Evolutionary conservation across 768 basidiomycete species (phyloP).

Genomic region (Panaeolus papilionaceus): DNA sequence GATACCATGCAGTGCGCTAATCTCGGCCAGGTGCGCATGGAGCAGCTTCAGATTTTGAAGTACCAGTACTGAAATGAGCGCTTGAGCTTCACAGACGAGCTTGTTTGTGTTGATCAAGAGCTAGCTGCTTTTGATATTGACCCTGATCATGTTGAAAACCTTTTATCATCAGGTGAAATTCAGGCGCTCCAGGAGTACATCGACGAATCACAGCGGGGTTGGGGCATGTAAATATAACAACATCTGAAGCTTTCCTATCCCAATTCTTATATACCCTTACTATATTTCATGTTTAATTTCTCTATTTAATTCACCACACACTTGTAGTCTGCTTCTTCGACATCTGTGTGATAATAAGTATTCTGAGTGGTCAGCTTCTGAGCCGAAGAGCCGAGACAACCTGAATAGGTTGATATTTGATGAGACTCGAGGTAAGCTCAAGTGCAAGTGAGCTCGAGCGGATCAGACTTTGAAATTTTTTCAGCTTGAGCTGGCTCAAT

Average conservation of each 20-base stretch:
- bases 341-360: background rate
- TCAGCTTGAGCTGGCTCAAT: background rate
- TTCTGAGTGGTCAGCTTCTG: background rate
- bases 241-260: background rate
- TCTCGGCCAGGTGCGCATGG: conserved; percentile 12
- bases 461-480: background rate
- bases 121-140: too few species aligned
- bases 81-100: conserved; percentile 12
- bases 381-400: background rate
- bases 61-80: conserved; percentile 16
- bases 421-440: background rate
- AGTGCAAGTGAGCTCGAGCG: background rate
- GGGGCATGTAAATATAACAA: background rate
- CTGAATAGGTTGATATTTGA: background rate
- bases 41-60: conserved; percentile 19
- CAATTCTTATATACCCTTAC: too few species aligned
- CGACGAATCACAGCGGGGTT: background rate
- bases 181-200: background rate
- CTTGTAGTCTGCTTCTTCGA: too few species aligned
- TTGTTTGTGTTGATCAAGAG: conserved; percentile 13
- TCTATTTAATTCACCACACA: background rate
- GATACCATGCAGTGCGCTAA: conserved; percentile 12
- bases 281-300: background rate
- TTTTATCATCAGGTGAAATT: background rate
- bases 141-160: background rate